Conservation (phyloP, 257 asterid genomes). For the Ilex asprella region DNA sequence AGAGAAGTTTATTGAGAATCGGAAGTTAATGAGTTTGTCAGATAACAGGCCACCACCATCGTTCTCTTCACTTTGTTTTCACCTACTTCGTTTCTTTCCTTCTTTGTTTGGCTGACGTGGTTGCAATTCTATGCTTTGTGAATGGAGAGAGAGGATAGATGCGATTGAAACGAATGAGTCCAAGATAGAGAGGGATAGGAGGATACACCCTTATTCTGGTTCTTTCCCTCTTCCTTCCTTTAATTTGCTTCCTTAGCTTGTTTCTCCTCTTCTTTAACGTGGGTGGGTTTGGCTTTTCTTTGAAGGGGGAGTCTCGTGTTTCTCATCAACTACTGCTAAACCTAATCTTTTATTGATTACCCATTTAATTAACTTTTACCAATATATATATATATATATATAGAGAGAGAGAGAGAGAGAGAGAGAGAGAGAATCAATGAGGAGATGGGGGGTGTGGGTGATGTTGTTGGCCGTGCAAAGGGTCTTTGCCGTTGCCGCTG, state of each 20-base stretch:
- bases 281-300: conserved; percentile 27
- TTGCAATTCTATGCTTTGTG: conserved; percentile 6
- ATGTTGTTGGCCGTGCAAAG: conserved; percentile 18
- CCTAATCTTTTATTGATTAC: not conserved
- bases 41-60: not conserved
- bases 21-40: too few relatives aligned
- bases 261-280: conserved; percentile 14
- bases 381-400: too few relatives aligned
- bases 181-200: conserved; percentile 10
- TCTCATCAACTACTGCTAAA: not conserved
- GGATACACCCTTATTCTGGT: not conserved
- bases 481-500: conserved; percentile 16
- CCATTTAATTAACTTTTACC: not conserved
- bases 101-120: not conserved
- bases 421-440: not conserved
- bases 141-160: conserved; percentile 1
- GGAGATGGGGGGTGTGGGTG: conserved; percentile 13
- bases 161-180: conserved; percentile 24
- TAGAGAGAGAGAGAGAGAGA: not conserved
- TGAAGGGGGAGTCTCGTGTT: not conserved
- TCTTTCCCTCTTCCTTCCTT: not conserved
- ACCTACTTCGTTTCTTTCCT: not conserved
- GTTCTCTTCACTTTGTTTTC: conserved; percentile 7
- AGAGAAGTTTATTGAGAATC: not conserved
- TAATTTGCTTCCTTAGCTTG: conserved; percentile 6